phyloP scores from a whole-genome alignment of 2,329 filamentous ascomycete genomes.

The Fusarium irregulare region DNA sequence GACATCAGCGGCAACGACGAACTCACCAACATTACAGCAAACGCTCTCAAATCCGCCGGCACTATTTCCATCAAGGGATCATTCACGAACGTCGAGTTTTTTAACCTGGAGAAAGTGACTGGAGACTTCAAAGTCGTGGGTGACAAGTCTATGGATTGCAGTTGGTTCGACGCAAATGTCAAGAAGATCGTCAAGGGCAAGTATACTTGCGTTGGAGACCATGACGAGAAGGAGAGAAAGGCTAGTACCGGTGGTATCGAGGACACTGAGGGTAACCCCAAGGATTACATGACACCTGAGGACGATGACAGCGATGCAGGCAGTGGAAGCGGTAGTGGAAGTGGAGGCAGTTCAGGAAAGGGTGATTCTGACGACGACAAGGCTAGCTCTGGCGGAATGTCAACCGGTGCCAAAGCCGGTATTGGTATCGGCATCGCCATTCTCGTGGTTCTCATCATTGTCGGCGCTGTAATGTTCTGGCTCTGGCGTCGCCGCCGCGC shows the following conservation, averaged over 20 bases:
- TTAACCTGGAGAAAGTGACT: constrained; percentile 41
- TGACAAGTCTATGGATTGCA: constrained; percentile 46
- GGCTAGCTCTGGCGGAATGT: constrained; percentile 33
- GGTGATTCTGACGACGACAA: constrained; percentile 1
- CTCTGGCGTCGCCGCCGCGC: constrained; percentile 36
- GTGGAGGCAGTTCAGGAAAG: constrained; percentile 6
- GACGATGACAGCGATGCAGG: constrained; percentile 6
- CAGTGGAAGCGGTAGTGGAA: not conserved
- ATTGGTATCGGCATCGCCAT: constrained; percentile 38
- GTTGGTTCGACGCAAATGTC: constrained; percentile 47
- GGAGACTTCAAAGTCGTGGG: constrained; percentile 45
- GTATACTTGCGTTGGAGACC: constrained; percentile 42
- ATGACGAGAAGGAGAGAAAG: constrained; percentile 43
- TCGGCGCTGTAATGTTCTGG: constrained; percentile 28
- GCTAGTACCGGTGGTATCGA: constrained; percentile 46
- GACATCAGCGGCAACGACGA: constrained; percentile 40
- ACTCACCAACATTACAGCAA: constrained; percentile 45
- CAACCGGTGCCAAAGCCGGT: constrained; percentile 41
- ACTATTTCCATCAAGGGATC: constrained; percentile 43
- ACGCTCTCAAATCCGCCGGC: constrained; percentile 44
- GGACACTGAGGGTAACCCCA: constrained; percentile 41
- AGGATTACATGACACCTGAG: constrained; percentile 42
- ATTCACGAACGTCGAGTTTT: constrained; percentile 45
- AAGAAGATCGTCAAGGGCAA: constrained; percentile 43
- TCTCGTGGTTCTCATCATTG: constrained; percentile 16